phyloP scores from a whole-genome alignment of 768 basidiomycete genomes.

The Podaxis sp. region DNA sequence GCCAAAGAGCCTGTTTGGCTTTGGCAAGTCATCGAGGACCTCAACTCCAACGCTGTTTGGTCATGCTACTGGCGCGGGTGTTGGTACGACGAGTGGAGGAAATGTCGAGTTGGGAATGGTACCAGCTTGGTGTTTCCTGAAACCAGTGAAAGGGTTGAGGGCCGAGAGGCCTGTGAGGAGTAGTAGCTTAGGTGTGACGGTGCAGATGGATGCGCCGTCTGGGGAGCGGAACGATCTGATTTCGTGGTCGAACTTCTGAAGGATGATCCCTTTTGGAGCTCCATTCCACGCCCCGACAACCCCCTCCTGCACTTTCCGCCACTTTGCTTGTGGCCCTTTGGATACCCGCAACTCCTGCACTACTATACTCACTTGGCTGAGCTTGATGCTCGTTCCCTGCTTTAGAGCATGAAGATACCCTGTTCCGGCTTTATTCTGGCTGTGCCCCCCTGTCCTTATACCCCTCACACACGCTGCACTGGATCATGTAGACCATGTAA shows the following conservation, averaged over 20 bases:
- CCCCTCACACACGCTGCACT: neutral
- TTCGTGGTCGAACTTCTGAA: slow-evolving; percentile 72
- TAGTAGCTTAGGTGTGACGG: slow-evolving; percentile 60
- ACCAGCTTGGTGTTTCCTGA: slow-evolving; percentile 76
- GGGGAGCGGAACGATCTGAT: slow-evolving; percentile 47
- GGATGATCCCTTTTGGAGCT: too few species aligned
- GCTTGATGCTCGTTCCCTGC: neutral
- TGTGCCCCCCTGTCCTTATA: neutral
- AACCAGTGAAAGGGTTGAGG: slow-evolving; percentile 55
- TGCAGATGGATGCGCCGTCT: slow-evolving; percentile 44
- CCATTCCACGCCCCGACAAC: too few species aligned
- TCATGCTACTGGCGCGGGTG: neutral
- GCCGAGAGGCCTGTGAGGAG: slow-evolving; percentile 65
- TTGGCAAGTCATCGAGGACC: neutral
- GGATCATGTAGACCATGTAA: neutral
- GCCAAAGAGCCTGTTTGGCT: slow-evolving; percentile 39
- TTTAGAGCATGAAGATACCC: neutral
- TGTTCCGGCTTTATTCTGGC: neutral
- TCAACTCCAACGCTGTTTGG: slow-evolving; percentile 19
- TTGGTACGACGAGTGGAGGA: slow-evolving; percentile 2
- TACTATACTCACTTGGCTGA: neutral
- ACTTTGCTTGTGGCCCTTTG: neutral
- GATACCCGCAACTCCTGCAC: neutral
- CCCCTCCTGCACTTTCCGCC: neutral
- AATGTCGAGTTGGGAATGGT: slow-evolving; percentile 68